A percentile compares a stretch with the other conserved stretches of the same genome.
Evolutionary conservation across 129 eudicot genomes (phyloP).

Genomic region (Glebionis coronaria): DNA sequence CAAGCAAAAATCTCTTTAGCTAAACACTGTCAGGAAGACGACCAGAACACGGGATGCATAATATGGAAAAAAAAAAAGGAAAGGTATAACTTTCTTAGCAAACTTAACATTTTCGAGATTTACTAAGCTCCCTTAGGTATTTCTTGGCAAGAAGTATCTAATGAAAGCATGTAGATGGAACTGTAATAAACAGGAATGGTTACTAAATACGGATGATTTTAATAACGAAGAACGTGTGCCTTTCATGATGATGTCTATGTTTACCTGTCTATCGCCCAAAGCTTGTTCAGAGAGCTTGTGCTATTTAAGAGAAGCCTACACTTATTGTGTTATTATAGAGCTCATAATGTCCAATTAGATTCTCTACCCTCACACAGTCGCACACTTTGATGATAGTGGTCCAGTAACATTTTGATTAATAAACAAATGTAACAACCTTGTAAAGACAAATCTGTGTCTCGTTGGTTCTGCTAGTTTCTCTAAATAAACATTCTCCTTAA

Average conservation of each 20-base stretch:
- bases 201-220: not conserved
- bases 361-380: not conserved
- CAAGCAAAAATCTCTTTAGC: constrained; percentile 15
- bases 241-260: not conserved
- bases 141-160: constrained; percentile 1
- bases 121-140: not conserved
- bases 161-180: constrained; percentile 5
- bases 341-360: not conserved
- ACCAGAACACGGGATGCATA: constrained; percentile 12
- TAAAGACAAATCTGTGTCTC: not conserved
- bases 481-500: not conserved
- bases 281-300: not conserved
- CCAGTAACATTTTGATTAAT: not conserved
- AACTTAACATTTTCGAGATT: not conserved
- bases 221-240: not conserved
- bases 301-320: not conserved
- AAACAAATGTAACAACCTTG: too few relatives aligned
- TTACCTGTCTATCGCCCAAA: not conserved
- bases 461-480: not conserved
- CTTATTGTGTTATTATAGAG: not conserved
- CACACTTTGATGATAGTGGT: constrained; percentile 10
- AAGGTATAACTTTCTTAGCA: not conserved
- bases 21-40: not conserved
- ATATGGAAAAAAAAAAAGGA: not conserved
- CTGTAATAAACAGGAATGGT: too few relatives aligned